Evolutionary conservation across 345 rosid genomes (phyloP).

Genomic region (Laguncularia racemosa): DNA sequence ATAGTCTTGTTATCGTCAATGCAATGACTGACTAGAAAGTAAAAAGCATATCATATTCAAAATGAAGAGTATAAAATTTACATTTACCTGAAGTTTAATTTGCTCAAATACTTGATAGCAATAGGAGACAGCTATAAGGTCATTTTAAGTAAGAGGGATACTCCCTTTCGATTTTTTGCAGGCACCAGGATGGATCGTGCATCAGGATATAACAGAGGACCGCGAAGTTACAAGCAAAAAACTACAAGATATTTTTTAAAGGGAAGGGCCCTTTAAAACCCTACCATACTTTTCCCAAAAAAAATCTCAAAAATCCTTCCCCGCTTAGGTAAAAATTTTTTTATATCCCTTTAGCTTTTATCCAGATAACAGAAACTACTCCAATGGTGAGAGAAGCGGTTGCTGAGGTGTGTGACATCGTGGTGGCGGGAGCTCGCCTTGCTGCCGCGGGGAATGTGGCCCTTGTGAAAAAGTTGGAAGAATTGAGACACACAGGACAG

Average conservation of each 20-base stretch:
- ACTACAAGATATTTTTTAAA: conserved; percentile 16
- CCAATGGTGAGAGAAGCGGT: conserved; percentile 40
- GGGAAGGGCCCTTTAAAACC: conserved; percentile 5
- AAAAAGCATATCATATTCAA: not conserved
- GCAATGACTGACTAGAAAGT: not conserved
- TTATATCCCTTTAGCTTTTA: not conserved
- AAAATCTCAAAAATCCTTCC: too few relatives aligned
- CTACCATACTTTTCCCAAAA: too few relatives aligned
- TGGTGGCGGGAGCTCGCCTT: conserved; percentile 60
- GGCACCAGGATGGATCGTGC: conserved; percentile 27
- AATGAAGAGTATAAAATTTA: not conserved
- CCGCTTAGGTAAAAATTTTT: not conserved
- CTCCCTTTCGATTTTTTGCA: not conserved
- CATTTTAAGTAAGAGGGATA: too few relatives aligned
- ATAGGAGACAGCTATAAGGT: too few relatives aligned
- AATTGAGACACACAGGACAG: conserved; percentile 38
- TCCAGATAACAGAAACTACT: conserved; percentile 39
- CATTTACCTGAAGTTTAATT: not conserved
- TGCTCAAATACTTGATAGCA: too few relatives aligned
- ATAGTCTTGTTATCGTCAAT: too few relatives aligned
- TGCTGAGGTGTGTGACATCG: conserved; percentile 56
- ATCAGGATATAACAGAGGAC: conserved; percentile 28
- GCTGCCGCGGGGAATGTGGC: conserved; percentile 62
- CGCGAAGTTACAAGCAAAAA: conserved; percentile 12
- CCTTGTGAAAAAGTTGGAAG: conserved; percentile 57